phyloP scores from a whole-genome alignment of 768 basidiomycete genomes.

The Royoungia palumana region DNA sequence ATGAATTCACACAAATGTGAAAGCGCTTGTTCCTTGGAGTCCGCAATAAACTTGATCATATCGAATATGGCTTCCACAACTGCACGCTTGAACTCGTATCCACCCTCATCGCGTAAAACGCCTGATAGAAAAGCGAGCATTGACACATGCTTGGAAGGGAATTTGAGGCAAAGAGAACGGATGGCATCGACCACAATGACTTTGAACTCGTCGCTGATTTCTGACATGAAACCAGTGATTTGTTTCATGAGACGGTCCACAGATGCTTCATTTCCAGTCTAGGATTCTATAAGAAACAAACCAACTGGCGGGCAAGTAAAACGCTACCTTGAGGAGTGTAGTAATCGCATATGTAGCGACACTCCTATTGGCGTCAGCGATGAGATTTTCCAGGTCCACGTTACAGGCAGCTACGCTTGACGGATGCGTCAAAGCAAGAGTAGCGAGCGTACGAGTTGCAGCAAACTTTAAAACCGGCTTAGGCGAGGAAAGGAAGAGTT shows the following conservation, averaged over 20 bases:
- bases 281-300: slow-evolving; percentile 10
- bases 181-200: slow-evolving; percentile 99
- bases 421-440: slow-evolving; percentile 85
- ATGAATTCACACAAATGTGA: slow-evolving; percentile 99
- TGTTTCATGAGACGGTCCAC: slow-evolving; percentile 99
- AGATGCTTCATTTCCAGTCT: slow-evolving; percentile 99
- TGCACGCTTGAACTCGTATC: slow-evolving; percentile 98
- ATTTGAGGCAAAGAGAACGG: slow-evolving; percentile 97
- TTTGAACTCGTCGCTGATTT: slow-evolving; percentile 99
- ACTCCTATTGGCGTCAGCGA: slow-evolving; percentile 91
- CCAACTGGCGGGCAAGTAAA: not conserved
- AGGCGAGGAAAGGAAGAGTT: slow-evolving; percentile 93
- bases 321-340: slow-evolving; percentile 83
- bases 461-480: slow-evolving; percentile 96
- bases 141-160: slow-evolving; percentile 92
- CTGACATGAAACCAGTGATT: slow-evolving; percentile 97
- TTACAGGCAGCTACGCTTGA: slow-evolving; percentile 88
- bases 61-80: slow-evolving; percentile 99
- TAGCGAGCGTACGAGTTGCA: slow-evolving; percentile 90
- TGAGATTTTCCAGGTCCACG: slow-evolving; percentile 93
- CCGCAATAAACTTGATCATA: slow-evolving; percentile 97
- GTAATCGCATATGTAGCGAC: slow-evolving; percentile 99
- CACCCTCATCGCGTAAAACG: slow-evolving; percentile 95
- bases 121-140: slow-evolving; percentile 98
- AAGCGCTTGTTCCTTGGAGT: slow-evolving; percentile 95